These are phyloP conservation scores for Ustilago nuda DNA, from an alignment of 1,284 basidiomycete genomes.

Conservation along the genomic window DNA sequence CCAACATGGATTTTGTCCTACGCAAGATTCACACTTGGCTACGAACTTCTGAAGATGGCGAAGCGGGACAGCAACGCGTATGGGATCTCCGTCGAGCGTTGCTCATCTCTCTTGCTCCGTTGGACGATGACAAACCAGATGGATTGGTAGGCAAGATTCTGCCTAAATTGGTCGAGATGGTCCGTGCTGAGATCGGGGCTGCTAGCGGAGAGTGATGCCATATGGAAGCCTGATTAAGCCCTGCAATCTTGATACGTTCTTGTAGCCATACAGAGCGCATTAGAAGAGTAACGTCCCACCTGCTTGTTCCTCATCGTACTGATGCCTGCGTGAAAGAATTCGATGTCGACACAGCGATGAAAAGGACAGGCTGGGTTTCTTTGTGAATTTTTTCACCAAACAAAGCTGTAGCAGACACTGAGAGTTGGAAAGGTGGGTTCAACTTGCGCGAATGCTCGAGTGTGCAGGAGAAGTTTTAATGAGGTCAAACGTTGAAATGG, in stretches of 20 bases:
- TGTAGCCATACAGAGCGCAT: neutral
- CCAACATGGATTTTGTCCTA: constrained; percentile 29
- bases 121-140: neutral
- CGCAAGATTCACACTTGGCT: constrained; percentile 5
- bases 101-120: constrained; percentile 15
- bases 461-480: no score
- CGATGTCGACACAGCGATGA: no score
- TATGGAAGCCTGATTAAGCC: neutral
- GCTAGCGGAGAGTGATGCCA: no score
- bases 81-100: constrained; percentile 35
- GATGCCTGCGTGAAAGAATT: no score
- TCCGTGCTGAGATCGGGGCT: constrained; percentile 1
- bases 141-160: constrained; percentile 7
- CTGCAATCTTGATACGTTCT: neutral
- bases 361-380: no score
- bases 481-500: no score
- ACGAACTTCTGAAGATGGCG: no score
- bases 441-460: no score
- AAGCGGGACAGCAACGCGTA: constrained; percentile 4
- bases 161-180: constrained; percentile 10
- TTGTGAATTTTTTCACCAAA: no score
- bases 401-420: no score
- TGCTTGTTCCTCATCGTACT: no score
- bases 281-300: neutral
- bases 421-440: no score